Base-by-base conservation (phyloP, 768 basidiomycete genomes). In the Artomyces pyxidatus region DNA sequence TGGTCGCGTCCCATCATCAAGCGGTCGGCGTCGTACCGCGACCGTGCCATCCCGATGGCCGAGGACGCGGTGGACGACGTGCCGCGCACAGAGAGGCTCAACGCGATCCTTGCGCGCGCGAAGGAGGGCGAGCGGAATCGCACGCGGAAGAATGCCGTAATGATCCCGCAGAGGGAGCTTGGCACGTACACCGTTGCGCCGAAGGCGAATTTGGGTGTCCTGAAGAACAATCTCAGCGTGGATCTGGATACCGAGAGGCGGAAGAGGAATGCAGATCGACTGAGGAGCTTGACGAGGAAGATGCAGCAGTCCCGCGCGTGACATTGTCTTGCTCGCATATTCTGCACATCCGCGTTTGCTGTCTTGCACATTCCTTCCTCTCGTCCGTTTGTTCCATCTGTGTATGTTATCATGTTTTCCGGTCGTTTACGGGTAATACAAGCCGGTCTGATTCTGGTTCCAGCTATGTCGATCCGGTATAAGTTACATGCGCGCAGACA, bases 1-100 rank as follows among this genome's bases (percentile, higher is more conserved):
- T 95, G 92, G 92, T 88, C 88, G 26, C 77, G 92, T 6, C 92
- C 92, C 0, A 93, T 95, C 65, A 85, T 94, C 69, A 90, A 92
- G 59, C 82, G 89, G 23, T 85, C 83, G 28, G 83, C 90, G 8
- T 85, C 83, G 12, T 91, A 88, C 67, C 73, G 85, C 16, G 83
- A 88, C 61, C 73, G 83, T 23, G 71, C 83, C 28, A 74, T 90
- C 43, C 86, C 83, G 11, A 70, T 74, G 1, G 77, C 77, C 2
- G 68, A 73, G 47, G 68, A 68, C 17, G 68, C 65, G 8, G 65
- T 57, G 19, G 67, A 67, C 30, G 59, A 59, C n/a, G 65, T 29
- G 68, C 66, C 19, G 61, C 58, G 38, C 70, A 68, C 6, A 8
- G 82, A 85, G 60, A 74, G 75, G 59, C 71, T 88, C 55, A 82